Evolutionary conservation across 1,284 basidiomycete genomes (phyloP).

Genomic region (Schizophyllum commune): DNA sequence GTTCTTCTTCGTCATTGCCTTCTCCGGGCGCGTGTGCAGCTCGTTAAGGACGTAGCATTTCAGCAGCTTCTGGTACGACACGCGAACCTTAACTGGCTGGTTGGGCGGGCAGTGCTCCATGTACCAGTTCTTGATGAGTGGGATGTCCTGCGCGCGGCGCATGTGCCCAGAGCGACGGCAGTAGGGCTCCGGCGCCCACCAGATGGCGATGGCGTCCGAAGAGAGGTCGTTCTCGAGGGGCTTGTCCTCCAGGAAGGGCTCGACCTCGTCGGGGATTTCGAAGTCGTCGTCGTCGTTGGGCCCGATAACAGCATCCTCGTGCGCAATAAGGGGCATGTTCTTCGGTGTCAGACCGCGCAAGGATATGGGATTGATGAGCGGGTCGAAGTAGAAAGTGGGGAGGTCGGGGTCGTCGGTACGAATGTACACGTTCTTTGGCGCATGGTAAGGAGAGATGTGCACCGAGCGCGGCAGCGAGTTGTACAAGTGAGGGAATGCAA

Average conservation of each 20-base stretch:
- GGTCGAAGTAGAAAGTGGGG: conserved; percentile 99
- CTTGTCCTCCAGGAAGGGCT: conserved; percentile 80
- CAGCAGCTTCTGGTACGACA: conserved; percentile 98
- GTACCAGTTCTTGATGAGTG: conserved; percentile 96
- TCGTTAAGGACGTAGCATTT: conserved; percentile 97
- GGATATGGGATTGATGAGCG: conserved; percentile 95
- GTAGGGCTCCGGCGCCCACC: conserved; percentile 99
- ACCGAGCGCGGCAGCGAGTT: conserved; percentile 97
- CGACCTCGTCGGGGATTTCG: conserved; percentile 73
- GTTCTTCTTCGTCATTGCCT: conserved; percentile 97
- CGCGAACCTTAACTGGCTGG: conserved; percentile 96
- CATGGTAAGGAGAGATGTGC: conserved; percentile 87
- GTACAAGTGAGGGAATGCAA: conserved; percentile 98
- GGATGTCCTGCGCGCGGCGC: conserved; percentile 91
- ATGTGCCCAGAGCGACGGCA: conserved; percentile 88
- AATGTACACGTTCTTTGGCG: conserved; percentile 97
- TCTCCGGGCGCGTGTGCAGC: conserved; percentile 82
- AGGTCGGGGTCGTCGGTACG: conserved; percentile 98
- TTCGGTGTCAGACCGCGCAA: conserved; percentile 79
- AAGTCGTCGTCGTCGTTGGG: conserved; percentile 82
- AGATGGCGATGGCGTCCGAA: conserved; percentile 94
- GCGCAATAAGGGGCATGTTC: conserved; percentile 76
- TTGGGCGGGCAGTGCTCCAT: conserved; percentile 96
- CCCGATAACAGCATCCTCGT: conserved; percentile 91
- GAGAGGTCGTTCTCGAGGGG: conserved; percentile 88